Evolutionary conservation across 1,284 basidiomycete species (phyloP).

Genomic region (Pseudozyma pruni): DNA sequence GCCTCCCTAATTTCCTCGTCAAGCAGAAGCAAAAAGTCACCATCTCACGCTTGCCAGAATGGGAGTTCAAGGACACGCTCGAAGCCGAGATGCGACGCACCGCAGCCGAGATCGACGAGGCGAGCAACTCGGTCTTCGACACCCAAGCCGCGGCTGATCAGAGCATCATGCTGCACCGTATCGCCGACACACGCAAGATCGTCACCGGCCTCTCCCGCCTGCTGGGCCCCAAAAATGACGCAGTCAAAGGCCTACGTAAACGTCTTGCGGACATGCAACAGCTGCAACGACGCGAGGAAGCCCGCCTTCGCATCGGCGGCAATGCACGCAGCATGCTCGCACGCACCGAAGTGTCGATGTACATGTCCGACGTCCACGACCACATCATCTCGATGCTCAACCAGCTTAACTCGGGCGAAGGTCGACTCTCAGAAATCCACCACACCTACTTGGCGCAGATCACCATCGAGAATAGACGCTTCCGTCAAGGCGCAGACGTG

Average conservation of each 20-base stretch:
- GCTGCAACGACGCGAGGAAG: constrained; percentile 46
- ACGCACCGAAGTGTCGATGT: constrained; percentile 71
- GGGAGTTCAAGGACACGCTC: constrained; percentile 46
- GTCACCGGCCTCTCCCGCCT: constrained; percentile 84
- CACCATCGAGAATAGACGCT: constrained; percentile 72
- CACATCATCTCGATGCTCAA: constrained; percentile 89
- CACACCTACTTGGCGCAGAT: constrained; percentile 85
- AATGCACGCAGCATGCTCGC: constrained; percentile 40
- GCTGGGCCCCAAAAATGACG: constrained; percentile 83
- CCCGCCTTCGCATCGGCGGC: constrained; percentile 29
- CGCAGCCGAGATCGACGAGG: constrained; percentile 49
- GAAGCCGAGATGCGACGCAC: constrained; percentile 51
- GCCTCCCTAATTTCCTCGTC: constrained; percentile 24
- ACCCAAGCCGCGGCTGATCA: constrained; percentile 62
- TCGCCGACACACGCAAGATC: constrained; percentile 82
- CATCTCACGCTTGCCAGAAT: constrained; percentile 40
- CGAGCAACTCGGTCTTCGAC: constrained; percentile 47
- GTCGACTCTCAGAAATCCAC: constrained; percentile 86
- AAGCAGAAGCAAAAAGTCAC: constrained; percentile 48
- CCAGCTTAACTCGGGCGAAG: constrained; percentile 87
- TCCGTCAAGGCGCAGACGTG: constrained; percentile 43
- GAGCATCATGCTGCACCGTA: constrained; percentile 74
- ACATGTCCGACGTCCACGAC: constrained; percentile 93
- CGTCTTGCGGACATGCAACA: constrained; percentile 71
- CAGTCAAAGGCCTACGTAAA: constrained; percentile 83